Conservation (phyloP, 331 rosid species). For the Pyracantha coccinea region DNA sequence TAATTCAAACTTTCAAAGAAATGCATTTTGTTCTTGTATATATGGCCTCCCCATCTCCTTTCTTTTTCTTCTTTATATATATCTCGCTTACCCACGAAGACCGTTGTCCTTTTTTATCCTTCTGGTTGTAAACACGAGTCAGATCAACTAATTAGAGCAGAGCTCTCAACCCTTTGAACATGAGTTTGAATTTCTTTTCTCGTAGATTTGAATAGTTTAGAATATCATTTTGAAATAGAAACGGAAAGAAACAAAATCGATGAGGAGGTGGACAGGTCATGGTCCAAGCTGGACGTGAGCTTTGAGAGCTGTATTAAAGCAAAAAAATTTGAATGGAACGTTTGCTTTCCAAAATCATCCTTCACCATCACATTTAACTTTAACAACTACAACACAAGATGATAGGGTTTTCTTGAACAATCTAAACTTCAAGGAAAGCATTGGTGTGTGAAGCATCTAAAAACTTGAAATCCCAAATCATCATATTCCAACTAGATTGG, state of each 20-base stretch:
- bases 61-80: too few species aligned
- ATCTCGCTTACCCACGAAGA: conserved; percentile 26
- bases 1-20: too few species aligned
- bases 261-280: conserved; percentile 21
- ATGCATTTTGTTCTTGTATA: too few species aligned
- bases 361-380: conserved; percentile 29
- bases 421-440: conserved; percentile 1
- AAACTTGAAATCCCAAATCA: not conserved
- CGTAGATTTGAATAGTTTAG: not conserved
- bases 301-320: conserved; percentile 30
- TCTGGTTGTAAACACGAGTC: too few species aligned
- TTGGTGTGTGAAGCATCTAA: not conserved
- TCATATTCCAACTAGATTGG: not conserved
- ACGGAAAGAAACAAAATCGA: not conserved
- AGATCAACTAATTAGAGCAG: not conserved
- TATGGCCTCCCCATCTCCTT: too few species aligned
- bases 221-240: not conserved
- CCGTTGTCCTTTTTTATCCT: conserved; percentile 14
- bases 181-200: not conserved
- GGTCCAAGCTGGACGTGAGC: conserved; percentile 19
- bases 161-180: too few species aligned
- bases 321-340: conserved; percentile 26
- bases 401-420: not conserved
- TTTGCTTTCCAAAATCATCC: conserved; percentile 33
- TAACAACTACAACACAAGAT: conserved; percentile 7